These are phyloP conservation scores for Calocybe gangraenosa DNA, from an alignment of 768 basidiomycete genomes.

Conservation along the genomic window DNA sequence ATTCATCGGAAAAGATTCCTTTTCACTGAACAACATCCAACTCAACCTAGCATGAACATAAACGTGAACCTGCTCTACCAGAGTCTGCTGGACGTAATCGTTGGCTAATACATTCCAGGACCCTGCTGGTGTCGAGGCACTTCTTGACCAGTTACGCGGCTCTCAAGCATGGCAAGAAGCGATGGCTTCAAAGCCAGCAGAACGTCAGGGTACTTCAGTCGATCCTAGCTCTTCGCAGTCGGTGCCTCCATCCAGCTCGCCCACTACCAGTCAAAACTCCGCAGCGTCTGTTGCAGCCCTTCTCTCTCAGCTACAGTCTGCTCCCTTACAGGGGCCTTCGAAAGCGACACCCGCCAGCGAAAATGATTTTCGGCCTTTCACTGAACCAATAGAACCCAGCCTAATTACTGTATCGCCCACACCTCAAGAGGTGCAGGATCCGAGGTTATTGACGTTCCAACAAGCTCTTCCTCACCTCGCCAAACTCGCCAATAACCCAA, in stretches of 20 bases:
- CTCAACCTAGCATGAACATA: slow-evolving; percentile 37
- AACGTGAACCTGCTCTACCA: slow-evolving; percentile 38
- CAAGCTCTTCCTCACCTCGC: slow-evolving; percentile 68
- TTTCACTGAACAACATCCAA: too few relatives aligned
- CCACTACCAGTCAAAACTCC: neutral
- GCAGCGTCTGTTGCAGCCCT: slow-evolving; percentile 51
- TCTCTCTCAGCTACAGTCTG: slow-evolving; percentile 54
- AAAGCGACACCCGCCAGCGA: neutral
- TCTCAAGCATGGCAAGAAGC: slow-evolving; percentile 70
- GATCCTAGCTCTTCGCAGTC: neutral
- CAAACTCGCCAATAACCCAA: slow-evolving; percentile 49
- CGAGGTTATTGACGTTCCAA: slow-evolving; percentile 55
- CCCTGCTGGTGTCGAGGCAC: slow-evolving; percentile 57
- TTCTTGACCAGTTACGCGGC: slow-evolving; percentile 63
- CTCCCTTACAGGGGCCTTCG: slow-evolving; percentile 16
- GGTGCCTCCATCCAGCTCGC: neutral
- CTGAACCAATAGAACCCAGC: slow-evolving; percentile 8
- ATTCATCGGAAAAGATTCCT: too few relatives aligned
- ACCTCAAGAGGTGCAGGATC: slow-evolving; percentile 26
- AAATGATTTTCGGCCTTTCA: neutral
- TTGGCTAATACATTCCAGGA: slow-evolving; percentile 40
- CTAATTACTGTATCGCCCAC: neutral
- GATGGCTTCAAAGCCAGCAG: slow-evolving; percentile 1
- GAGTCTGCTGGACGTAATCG: slow-evolving; percentile 1
- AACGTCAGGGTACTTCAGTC: slow-evolving; percentile 6